These are phyloP conservation scores for Apiotrichum montevideense DNA, from an alignment of 1,284 basidiomycete genomes.

Conservation along the genomic window DNA sequence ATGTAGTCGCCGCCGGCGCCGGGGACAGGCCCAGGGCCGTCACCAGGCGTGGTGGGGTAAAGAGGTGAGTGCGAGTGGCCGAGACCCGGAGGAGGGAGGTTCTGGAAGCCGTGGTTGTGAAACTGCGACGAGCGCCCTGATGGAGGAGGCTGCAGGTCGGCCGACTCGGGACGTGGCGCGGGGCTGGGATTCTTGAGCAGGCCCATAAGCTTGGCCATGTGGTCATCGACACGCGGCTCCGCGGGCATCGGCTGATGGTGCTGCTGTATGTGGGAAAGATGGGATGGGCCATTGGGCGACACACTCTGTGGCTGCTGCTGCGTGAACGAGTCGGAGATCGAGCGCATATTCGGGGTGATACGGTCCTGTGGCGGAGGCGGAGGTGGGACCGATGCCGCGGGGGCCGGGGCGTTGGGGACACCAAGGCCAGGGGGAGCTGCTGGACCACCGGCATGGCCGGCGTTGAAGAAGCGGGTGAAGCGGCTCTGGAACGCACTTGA, in stretches of 20 bases:
- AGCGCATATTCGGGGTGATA: neutral
- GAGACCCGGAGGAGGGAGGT: conserved; percentile 13
- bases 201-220: conserved; percentile 40
- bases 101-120: conserved; percentile 1
- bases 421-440: neutral
- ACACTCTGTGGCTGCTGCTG: conserved; percentile 8
- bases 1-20: conserved; percentile 6
- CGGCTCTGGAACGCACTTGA: conserved; percentile 30
- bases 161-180: conserved; percentile 9
- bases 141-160: conserved; percentile 3
- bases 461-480: conserved; percentile 41
- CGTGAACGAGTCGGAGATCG: neutral
- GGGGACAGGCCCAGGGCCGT: neutral
- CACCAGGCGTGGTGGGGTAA: conserved; percentile 10
- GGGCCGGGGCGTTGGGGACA: neutral
- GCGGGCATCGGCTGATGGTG: neutral
- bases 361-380: neutral
- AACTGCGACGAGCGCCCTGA: neutral
- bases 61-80: conserved; percentile 8
- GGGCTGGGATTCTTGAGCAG: conserved; percentile 26
- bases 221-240: conserved; percentile 22
- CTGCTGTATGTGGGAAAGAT: neutral
- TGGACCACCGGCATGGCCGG: neutral
- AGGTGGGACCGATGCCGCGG: neutral
- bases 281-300: neutral